Base-by-base conservation (phyloP, 345 rosid species). In the Lenwebbia sp. region DNA sequence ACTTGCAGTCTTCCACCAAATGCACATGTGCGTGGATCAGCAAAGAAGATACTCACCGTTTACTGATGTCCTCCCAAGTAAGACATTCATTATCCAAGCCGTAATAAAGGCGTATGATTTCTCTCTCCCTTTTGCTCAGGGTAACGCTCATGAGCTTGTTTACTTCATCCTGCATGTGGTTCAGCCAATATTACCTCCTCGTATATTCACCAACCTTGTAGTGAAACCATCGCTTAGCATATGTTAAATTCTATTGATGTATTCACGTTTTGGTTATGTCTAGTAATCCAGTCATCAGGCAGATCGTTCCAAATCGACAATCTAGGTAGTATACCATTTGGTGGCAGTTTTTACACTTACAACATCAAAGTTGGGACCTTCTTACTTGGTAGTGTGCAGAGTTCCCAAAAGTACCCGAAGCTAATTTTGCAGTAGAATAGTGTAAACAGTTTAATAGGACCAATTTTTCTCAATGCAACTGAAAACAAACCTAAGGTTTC, bases 1-100 rank as follows among this genome's bases (percentile, higher is more conserved):
- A 37, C 47, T 19, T 37, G 47, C 47, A 19, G 13, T 37, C 26
- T 70, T 37, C 13, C 47, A 37, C 26, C 81, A 70, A 37, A 19
- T 70, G 47, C 26, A 70, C 47, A 2, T 37, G 81, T 37, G 81
- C 81, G 19, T 19, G 5, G 26, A 70, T 70, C 47, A 30, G 41
- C 19, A 1, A 47, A 50, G 52, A 50, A 12, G 14, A 54, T 44
- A 88, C 93, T 91, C 87, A 96, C 99, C 98, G 93, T 90, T 96
- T 97, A 85, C 99, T 97, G 74, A 97, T 97, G 88, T 97, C 98
- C 91, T 96, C 99, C 98, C 99, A 94, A n/a, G 99, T 94, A 86
- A 96, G 98, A 89, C 95, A 90, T 93, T 93, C 95, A 9, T 91
- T 90, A 88, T 92, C 98, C 51, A 95, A 91, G 83, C 98, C 99